Evolutionary conservation across 192 early-diverging fungal species (phyloP), one percentile per base, ranked within the genome.

Genomic region (Coemansia sp.): DNA sequence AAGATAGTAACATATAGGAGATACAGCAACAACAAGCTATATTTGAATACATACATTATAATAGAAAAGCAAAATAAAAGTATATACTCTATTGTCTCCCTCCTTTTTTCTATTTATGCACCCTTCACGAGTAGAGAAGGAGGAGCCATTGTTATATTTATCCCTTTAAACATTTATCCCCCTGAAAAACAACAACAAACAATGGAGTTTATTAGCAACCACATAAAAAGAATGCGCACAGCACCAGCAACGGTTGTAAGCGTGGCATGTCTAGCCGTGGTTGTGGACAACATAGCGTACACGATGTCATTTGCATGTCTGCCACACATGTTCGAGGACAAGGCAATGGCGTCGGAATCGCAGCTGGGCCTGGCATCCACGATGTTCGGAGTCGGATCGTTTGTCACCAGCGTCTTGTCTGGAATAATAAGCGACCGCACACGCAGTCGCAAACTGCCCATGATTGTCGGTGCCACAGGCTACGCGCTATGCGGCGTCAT

Each of bases 321-420:
- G 47, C 79, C 79, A 8, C 79, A 82, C 21, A 5, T 82, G 38
- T 82, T 76, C 61, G 79, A 82, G 43, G 79, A 81, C 48, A 76
- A 76, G 74, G 37, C 67, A 7, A 10, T 81, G 37, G 79, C 79
- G 9, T 76, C 74, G 1, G 70, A 81, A 37, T 70, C 79, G 3
- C 60, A 67, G 38, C 40, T 81, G 9, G 79, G 79, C 2, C 21
- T 81, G 45, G 68, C 65, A 0, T 52, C 74, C 16, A 69, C 74
- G 6, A 76, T 81, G 79, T 76, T 76, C 76, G 79, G 73, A 0
- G 23, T 76, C 4, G 79, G 79, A 15, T 53, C 72, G 2, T 56
- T 81, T 23, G 1, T 81, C 16, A 81, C 79, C 8, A 81, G 79
- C 50, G 56, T 64, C 15, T 12, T 70, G 13, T 75, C 79, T 0